Conservation (phyloP, 805 yeast genomes). For the Saccharomyces mikatae region DNA sequence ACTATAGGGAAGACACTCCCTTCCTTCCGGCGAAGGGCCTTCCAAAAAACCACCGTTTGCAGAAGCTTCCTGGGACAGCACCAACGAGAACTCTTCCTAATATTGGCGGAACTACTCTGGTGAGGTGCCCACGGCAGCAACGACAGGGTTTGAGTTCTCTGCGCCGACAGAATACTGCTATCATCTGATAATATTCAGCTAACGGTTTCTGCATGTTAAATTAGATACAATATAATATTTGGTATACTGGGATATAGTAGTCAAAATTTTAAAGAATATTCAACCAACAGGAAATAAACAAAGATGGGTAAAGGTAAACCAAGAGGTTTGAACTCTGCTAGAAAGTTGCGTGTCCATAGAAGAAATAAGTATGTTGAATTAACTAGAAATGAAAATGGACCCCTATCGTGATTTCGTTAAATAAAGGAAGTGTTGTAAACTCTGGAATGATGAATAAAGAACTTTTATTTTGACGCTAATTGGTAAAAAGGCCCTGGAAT, state of each 20-base stretch:
- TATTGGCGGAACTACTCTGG: not conserved
- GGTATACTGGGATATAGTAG: not conserved
- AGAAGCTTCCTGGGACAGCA: not conserved
- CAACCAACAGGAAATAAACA: conserved; percentile 22
- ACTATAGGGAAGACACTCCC: not conserved
- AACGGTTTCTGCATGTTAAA: not conserved
- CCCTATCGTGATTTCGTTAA: not conserved
- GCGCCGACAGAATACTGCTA: not conserved
- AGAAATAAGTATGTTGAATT: conserved; percentile 75
- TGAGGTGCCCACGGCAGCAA: not conserved
- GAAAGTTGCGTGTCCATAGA: conserved; percentile 99
- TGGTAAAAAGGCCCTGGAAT: too few relatives aligned
- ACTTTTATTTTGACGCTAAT: too few relatives aligned
- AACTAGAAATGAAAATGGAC: not conserved
- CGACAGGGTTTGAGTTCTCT: not conserved
- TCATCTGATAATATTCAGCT: not conserved
- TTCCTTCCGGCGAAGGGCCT: not conserved
- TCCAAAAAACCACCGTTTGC: not conserved
- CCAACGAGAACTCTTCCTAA: not conserved
- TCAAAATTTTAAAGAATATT: not conserved
- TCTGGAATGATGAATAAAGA: not conserved
- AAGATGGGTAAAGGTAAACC: conserved; percentile 99
- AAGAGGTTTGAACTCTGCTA: conserved; percentile 99
- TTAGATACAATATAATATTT: not conserved
- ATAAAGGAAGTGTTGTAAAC: not conserved